A percentile compares a stretch with the other conserved stretches of the same genome.
phyloP scores from a whole-genome alignment of 2,329 filamentous ascomycete species.

The Fusarium sp. region DNA sequence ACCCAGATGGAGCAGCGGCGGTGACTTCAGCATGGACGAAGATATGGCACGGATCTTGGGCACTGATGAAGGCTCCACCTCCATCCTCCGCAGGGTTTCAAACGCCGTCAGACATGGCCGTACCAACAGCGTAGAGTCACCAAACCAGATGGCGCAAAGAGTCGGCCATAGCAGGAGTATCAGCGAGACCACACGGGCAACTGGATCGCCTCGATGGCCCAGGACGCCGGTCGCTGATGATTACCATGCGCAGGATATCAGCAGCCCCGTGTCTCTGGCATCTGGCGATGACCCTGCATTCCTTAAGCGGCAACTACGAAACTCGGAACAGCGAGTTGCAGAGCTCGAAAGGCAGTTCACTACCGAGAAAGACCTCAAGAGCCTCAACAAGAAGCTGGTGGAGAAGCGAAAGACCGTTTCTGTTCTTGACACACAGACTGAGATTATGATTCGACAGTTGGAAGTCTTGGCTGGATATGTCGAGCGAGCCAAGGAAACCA shows the following conservation, averaged over 20 bases:
- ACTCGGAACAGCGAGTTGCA: slow-evolving; percentile 85
- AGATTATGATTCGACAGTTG: slow-evolving; percentile 93
- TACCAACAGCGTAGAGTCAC: slow-evolving; percentile 80
- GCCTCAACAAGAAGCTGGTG: slow-evolving; percentile 86
- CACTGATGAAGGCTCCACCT: slow-evolving; percentile 80
- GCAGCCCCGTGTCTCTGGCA: slow-evolving; percentile 76
- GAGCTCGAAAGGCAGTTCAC: slow-evolving; percentile 86
- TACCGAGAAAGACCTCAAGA: slow-evolving; percentile 75
- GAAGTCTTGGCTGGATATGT: slow-evolving; percentile 91
- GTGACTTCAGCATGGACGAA: slow-evolving; percentile 94
- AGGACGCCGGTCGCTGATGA: slow-evolving; percentile 75
- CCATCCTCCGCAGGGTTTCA: slow-evolving; percentile 88
- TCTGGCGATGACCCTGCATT: slow-evolving; percentile 75
- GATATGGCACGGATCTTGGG: slow-evolving; percentile 92
- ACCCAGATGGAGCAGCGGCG: slow-evolving; percentile 81
- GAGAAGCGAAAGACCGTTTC: slow-evolving; percentile 98
- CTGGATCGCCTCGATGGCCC: slow-evolving; percentile 77
- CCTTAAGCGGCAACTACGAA: slow-evolving; percentile 81
- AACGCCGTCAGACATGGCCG: slow-evolving; percentile 94
- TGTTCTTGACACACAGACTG: slow-evolving; percentile 91
- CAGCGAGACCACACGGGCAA: slow-evolving; percentile 75
- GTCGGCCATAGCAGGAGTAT: slow-evolving; percentile 71
- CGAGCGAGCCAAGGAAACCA: slow-evolving; percentile 85
- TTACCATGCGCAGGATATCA: slow-evolving; percentile 70
- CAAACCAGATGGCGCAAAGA: slow-evolving; percentile 59